Percentiles rank a stretch among this genome's conserved stretches.
phyloP scores from a whole-genome alignment of 148 eudicot genomes.

The Polygonum maritimum region DNA sequence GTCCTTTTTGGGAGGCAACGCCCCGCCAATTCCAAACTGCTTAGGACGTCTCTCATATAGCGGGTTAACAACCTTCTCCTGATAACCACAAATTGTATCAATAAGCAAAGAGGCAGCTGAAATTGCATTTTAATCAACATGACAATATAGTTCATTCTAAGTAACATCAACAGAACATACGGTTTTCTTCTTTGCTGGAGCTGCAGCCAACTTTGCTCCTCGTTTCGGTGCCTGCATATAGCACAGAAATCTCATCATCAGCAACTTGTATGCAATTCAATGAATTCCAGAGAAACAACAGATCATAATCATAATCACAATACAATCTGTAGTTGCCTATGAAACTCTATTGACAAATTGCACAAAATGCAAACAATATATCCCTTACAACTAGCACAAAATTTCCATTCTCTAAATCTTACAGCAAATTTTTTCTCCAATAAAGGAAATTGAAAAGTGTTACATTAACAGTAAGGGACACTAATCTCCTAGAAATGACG shows the following conservation, averaged over 20 bases:
- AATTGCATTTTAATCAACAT: too few relatives aligned
- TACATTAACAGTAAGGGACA: neutral
- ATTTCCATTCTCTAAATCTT: too few relatives aligned
- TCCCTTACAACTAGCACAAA: too few relatives aligned
- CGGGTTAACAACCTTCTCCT: conserved; percentile 58
- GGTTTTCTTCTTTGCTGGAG: neutral
- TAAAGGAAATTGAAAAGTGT: neutral
- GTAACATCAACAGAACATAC: neutral
- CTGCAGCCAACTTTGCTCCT: neutral
- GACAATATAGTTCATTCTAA: neutral
- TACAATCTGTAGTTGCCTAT: too few relatives aligned
- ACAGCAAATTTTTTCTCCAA: too few relatives aligned
- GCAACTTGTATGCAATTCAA: too few relatives aligned
- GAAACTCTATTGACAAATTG: too few relatives aligned
- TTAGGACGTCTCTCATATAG: conserved; percentile 54
- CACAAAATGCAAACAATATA: too few relatives aligned
- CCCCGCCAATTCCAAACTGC: conserved; percentile 67
- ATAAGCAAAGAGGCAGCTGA: neutral
- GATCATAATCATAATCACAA: too few relatives aligned
- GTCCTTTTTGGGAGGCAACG: conserved; percentile 66
- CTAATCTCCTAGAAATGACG: neutral
- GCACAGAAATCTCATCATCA: too few relatives aligned
- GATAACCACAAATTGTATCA: neutral
- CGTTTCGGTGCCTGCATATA: neutral
- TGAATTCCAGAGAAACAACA: too few relatives aligned